These are phyloP conservation scores for Psilocybe subaeruginosa DNA, from an alignment of 768 basidiomycete species.

Conservation along the genomic window DNA sequence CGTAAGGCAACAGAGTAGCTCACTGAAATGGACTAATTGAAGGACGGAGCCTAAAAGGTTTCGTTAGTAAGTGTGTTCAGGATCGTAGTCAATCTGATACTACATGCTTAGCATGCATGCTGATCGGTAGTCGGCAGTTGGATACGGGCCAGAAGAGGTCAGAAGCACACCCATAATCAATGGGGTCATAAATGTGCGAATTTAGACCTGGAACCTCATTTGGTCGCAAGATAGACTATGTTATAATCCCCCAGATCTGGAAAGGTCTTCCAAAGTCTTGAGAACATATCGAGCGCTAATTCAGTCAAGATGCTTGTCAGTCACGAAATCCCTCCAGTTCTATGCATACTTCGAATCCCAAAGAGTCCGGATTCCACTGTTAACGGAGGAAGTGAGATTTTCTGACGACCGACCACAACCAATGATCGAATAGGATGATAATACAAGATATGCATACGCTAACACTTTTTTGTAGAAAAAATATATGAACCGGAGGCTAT, in stretches of 20 bases:
- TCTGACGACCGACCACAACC: not conserved
- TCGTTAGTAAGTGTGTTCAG: not conserved
- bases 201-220: not conserved
- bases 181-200: not conserved
- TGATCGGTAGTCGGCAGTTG: not conserved
- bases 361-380: not conserved
- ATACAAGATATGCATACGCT: not conserved
- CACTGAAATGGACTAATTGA: not conserved
- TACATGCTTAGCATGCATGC: not conserved
- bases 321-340: not conserved
- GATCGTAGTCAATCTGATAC: not conserved
- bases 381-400: not conserved
- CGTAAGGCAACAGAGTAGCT: not conserved
- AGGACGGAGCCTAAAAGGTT: not conserved
- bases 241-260: not conserved
- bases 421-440: not conserved
- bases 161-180: not conserved
- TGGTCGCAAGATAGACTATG: not conserved
- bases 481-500: not conserved
- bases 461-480: not conserved
- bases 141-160: not conserved
- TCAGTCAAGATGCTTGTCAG: not conserved
- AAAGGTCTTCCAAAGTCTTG: not conserved
- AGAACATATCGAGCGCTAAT: slow-evolving; percentile 2
- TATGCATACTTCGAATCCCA: not conserved